Base-by-base conservation (phyloP, 345 rosid genomes). In the Cardiospermum halicacabum region DNA sequence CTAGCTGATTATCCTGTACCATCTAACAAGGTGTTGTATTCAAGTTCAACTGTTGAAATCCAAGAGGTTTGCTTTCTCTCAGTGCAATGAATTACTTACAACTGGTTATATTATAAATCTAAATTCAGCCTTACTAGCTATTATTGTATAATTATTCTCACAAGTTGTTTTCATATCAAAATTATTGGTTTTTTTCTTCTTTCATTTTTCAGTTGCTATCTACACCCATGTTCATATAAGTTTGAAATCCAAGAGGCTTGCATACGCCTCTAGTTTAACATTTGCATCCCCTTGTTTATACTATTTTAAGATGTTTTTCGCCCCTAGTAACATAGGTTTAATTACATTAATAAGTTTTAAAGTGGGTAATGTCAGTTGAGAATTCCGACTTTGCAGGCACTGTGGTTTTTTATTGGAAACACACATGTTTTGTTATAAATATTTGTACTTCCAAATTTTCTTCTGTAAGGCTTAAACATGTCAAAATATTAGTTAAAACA, bases 1-100 rank as follows among this genome's bases (percentile, higher is more conserved):
- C 77, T 94, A 64, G 99, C 95, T 3, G 84, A 80, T 62, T 91
- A 77, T 76, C 89, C 87, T 15, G 77, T 87, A 30, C 82, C 82
- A 9, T 84, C 81, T 54, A 80, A 85, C 68, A 84, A 85, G 61
- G 87, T 77, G 66, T 77, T 87, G 59, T 85, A 79, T 78, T 89
- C 91, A 39, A 84, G 90, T 78, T 80, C 96, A 31, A 83, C 86
- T 12, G 92, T 86, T 53, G 81, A 89, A 76, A 83, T 86, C 43
- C 85, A 84, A 75, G 95, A 92, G 96, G 95, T 92, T 68, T 58
- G 83, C 43, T 13, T 9, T 24, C 25, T n/a, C 18, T 64, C 24
- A 26, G n/a, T 3, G 19, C 28, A 25, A 60, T 10, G 39, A 22
- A 39, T 28, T 34, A 34, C 47, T 39, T 24, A 7, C n/a, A n/a